Base-by-base conservation (phyloP, 257 asterid species). In the Solanum chilense region DNA sequence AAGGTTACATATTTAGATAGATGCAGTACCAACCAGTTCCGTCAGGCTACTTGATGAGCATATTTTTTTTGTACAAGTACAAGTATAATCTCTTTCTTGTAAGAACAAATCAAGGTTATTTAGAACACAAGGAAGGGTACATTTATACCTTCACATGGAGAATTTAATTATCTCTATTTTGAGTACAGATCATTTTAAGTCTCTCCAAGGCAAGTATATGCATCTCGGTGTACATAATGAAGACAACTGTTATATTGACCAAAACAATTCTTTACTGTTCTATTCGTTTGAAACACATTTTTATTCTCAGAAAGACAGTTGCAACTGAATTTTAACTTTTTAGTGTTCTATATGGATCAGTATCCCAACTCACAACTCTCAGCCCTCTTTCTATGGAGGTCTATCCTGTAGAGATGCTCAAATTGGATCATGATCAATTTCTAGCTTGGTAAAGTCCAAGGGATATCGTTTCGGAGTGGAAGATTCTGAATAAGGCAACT, bases 81-180 rank as follows among this genome's bases (percentile, higher is more conserved):
- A 6, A 74, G 49, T 11, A 39, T 6, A 20, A 3, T 74, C 49
- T 20, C 80, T 73, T 35, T 35, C 52, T 74, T 74, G 20, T 1
- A 21, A 39, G 18, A 74, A 74, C 20, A 74, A 74, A 35, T 31
- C 82, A 37, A 74, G 82, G 82, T 74, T 21, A 21, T 74, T 20
- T 39, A 74, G 12, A 74, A 90, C 95, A 76, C 58, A 42, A 41
- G 83, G 35, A 41, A 41, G 82, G 11, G 60, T n/a, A 76, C 6
- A 42, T 41, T 23, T 41, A 75, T 76, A 20, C 33, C 42, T 76
- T 76, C 37, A 25, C 60, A n/a, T 25, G 37, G 83, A 25, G 23
- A 42, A 13, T 76, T 76, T 41, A 76, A 76, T n/a, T 9, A 12
- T 42, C 83, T n/a, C 83, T 23, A 21, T 23, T 23, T 42, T 6